phyloP scores from a whole-genome alignment of 2,329 filamentous ascomycete species.

The Stenocarpella maydis region DNA sequence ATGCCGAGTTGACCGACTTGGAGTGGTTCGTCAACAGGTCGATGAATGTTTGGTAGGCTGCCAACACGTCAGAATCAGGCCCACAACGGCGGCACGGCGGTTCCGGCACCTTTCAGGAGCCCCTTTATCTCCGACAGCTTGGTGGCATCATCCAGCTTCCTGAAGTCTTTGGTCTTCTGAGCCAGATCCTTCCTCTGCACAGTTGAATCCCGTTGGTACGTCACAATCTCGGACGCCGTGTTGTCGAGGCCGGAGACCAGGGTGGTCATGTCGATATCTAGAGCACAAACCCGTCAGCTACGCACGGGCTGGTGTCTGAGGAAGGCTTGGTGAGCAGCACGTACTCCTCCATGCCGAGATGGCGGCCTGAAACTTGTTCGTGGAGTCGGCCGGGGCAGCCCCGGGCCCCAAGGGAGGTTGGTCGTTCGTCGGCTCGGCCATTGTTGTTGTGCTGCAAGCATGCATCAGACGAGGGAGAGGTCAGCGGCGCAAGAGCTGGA shows the following conservation, averaged over 20 bases:
- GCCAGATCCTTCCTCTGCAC: slow-evolving; percentile 96
- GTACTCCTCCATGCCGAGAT: slow-evolving; percentile 96
- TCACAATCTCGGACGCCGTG: slow-evolving; percentile 93
- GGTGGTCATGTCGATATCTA: slow-evolving; percentile 86
- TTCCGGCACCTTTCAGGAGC: slow-evolving; percentile 76
- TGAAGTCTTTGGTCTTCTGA: slow-evolving; percentile 98
- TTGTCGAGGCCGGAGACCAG: slow-evolving; percentile 88
- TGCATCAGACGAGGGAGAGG: background rate
- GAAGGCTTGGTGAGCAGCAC: slow-evolving; percentile 37
- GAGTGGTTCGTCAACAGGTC: slow-evolving; percentile 96
- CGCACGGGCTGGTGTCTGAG: background rate
- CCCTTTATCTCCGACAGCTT: slow-evolving; percentile 91
- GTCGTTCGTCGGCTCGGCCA: slow-evolving; percentile 25
- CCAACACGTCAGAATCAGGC: slow-evolving; percentile 37
- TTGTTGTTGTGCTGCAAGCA: background rate
- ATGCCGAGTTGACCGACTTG: slow-evolving; percentile 91
- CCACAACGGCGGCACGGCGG: background rate
- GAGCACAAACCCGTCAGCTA: slow-evolving; percentile 22
- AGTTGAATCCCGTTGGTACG: slow-evolving; percentile 93
- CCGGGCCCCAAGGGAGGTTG: slow-evolving; percentile 26
- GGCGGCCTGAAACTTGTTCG: slow-evolving; percentile 96
- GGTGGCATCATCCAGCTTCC: slow-evolving; percentile 87
- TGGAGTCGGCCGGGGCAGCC: slow-evolving; percentile 54
- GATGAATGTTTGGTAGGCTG: slow-evolving; percentile 97
- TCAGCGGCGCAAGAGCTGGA: slow-evolving; percentile 27